Conservation (phyloP, 2,329 filamentous ascomycete genomes). For the Phoma sp. region DNA sequence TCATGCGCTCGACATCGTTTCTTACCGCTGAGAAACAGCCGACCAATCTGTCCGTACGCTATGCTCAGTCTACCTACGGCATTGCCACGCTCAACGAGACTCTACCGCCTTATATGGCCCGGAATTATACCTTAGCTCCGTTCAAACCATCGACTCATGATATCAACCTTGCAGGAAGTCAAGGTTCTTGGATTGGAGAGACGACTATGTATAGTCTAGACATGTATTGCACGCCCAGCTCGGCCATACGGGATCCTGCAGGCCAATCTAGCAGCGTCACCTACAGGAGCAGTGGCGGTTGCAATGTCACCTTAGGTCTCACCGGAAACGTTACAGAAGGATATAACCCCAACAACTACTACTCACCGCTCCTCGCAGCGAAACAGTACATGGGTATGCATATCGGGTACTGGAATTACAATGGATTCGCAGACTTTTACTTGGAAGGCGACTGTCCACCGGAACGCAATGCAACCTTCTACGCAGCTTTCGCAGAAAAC, state of each 20-base stretch:
- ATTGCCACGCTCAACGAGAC: constrained; percentile 56
- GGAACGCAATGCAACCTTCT: constrained; percentile 45
- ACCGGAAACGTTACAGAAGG: constrained; percentile 23
- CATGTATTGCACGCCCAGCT: constrained; percentile 37
- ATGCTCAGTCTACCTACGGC: constrained; percentile 56
- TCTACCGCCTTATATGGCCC: constrained; percentile 53
- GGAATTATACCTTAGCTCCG: constrained; percentile 53
- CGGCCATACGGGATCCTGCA: neutral
- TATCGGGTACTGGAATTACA: constrained; percentile 51
- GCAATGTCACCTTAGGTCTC: constrained; percentile 13
- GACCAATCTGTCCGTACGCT: constrained; percentile 40
- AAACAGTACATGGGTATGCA: constrained; percentile 48
- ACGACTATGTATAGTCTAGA: constrained; percentile 46
- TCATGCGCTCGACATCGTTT: constrained; percentile 31
- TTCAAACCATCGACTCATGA: constrained; percentile 44
- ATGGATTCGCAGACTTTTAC: constrained; percentile 42
- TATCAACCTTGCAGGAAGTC: neutral
- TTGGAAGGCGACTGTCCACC: constrained; percentile 40
- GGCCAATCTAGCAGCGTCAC: neutral
- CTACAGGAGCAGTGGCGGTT: constrained; percentile 30
- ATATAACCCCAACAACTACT: neutral
- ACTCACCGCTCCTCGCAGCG: neutral
- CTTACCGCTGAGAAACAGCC: constrained; percentile 40
- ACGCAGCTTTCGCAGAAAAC: constrained; percentile 23
- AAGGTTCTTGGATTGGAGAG: constrained; percentile 29